Conservation (phyloP, 306 rosid genomes). For the Cicer pinnatifidum region DNA sequence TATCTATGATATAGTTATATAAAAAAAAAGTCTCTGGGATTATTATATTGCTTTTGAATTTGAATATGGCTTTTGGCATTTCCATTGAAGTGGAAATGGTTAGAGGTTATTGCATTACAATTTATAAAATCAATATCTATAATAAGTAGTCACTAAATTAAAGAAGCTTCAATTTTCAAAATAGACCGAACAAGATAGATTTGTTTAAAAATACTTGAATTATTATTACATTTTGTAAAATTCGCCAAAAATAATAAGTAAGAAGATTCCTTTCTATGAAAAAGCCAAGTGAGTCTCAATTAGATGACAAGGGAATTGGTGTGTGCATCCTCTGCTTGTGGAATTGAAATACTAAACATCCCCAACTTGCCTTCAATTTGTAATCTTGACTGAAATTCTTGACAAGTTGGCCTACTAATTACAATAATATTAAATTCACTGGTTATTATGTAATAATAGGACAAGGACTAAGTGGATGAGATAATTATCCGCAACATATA, state of each 20-base stretch:
- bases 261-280: conserved; percentile 60
- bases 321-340: conserved; percentile 39
- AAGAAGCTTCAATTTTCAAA: not conserved
- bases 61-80: conserved; percentile 43
- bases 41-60: conserved; percentile 25
- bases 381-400: too few species aligned
- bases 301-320: conserved; percentile 22
- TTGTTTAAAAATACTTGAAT: not conserved
- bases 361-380: conserved; percentile 46
- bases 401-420: too few species aligned
- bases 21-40: too few species aligned
- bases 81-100: not conserved
- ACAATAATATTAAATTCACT: too few species aligned
- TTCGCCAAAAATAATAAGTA: not conserved
- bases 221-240: not conserved
- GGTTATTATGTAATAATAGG: too few species aligned
- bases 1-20: too few species aligned
- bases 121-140: not conserved
- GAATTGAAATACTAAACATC: conserved; percentile 37
- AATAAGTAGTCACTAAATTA: not conserved
- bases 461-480: too few species aligned
- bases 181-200: not conserved
- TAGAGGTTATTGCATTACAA: not conserved
- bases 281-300: conserved; percentile 55
- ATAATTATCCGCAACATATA: too few species aligned